These are phyloP conservation scores for Aegilops longissima DNA, from an alignment of 176 grass and related monocot genomes.

Conservation along the genomic window DNA sequence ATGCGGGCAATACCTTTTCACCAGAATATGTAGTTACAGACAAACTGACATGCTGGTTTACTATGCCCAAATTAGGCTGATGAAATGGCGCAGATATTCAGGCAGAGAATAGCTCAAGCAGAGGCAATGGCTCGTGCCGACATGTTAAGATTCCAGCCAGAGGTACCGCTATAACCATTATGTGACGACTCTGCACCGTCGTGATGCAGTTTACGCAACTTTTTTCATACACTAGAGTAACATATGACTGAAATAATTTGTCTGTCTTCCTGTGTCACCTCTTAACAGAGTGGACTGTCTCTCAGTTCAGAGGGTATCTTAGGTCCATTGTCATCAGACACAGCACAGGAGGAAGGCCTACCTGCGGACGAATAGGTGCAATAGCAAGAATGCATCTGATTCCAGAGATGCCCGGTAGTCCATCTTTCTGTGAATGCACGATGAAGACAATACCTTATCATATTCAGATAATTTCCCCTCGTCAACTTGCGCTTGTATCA, in stretches of 20 bases:
- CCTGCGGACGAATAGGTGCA: slow-evolving; percentile 28
- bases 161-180: slow-evolving; percentile 45
- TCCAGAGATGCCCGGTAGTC: slow-evolving; percentile 1
- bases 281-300: slow-evolving; percentile 79
- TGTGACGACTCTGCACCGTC: neutral
- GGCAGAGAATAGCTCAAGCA: slow-evolving; percentile 93
- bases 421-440: slow-evolving; percentile 3
- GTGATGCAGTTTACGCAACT: neutral
- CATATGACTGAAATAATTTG: slow-evolving; percentile 10
- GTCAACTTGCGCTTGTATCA: slow-evolving; percentile 9
- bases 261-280: neutral
- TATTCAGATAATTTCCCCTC: slow-evolving; percentile 2
- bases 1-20: neutral
- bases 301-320: slow-evolving; percentile 88
- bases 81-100: slow-evolving; percentile 99
- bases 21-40: neutral
- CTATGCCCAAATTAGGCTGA: slow-evolving; percentile 53
- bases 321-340: slow-evolving; percentile 70
- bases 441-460: neutral
- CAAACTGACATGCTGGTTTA: slow-evolving; percentile 29
- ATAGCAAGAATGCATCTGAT: neutral
- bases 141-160: slow-evolving; percentile 94
- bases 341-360: slow-evolving; percentile 38
- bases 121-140: slow-evolving; percentile 97
- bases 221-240: neutral